Base-by-base conservation (phyloP, 176 grass and related monocot species). In the Oryza coarctata region DNA sequence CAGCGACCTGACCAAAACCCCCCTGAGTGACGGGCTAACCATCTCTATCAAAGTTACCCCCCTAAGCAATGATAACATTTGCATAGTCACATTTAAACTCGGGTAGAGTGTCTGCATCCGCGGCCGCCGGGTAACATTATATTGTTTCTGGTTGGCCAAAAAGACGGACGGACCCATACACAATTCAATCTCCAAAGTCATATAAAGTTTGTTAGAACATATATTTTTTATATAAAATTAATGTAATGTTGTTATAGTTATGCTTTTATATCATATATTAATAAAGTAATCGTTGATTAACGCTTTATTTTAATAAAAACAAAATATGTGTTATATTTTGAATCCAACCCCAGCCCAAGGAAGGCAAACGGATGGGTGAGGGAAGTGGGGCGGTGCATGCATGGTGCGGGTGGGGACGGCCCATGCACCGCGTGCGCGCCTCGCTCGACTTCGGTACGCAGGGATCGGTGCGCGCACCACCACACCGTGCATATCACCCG, bases 371-470 rank as follows among this genome's bases (percentile, higher is more conserved):
- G 35, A 36, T 36, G 50, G 50, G n/a, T n/a, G 18, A 8, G 12
- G 1, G 18, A 45, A 68, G 82, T 89, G 87, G 83, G 87, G 78
- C 87, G 87, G 87, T 82, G 87, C 82, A 60, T 60, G 22, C 55
- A 45, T 45, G 25, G 82, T 31, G 30, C 25, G 33, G 87, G 77
- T 72, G 71, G 50, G 77, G 87, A 84, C 77, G 86, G 45, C 30
- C 74, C 71, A 68, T 31, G 63, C 85, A 25, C 47, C 36, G 74
- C 66, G 67, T 13, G 75, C 25, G 52, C 34, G 39, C 2, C 4
- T 4, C n/a, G 49, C 18, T 52, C 18, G 17, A 52, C 14, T 20
- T 52, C 49, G 49, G 15, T 50, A 50, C 47, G 18, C 47, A n/a
- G n/a, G 15, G 47, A 50, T 50, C 15, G 47, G 47, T 33, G 65